Evolutionary conservation across 345 rosid species (phyloP), one percentile per base, ranked within the genome.

Genomic region (Streptanthus diversifolius): DNA sequence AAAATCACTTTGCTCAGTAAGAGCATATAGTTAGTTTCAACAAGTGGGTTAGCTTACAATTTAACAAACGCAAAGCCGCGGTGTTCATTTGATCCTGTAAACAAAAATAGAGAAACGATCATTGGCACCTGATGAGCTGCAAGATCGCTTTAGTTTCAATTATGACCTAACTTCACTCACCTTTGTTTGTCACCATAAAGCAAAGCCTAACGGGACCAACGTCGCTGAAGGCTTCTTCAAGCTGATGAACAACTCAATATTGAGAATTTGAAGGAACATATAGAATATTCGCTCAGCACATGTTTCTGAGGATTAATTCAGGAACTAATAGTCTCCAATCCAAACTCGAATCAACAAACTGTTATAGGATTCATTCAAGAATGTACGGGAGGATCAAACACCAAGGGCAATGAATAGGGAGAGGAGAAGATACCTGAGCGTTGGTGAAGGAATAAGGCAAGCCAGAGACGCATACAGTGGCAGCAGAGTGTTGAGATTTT

Each of bases 121-220:
- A 78, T 27, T 40, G 61, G 45, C 35, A 64, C 21, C 7, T 45
- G 39, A 77, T 66, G 3, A 5, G 12, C 7, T 7, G 2, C 35
- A 13, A 21, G 13, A 24, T 9, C 32, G 43, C 21, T 35, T 76
- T 1, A 32, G 24, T 5, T 44, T 33, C 22, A 11, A 29, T 5
- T 12, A 41, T 53, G 36, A 72, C 8, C 2, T 19, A 41, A 24
- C 32, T 77, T 66, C 40, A 33, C 74, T 58, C 44, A 87, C 96
- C 96, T 74, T 91, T 95, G 65, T 83, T 82, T 7, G 98, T 76
- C 54, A 88, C 96, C 84, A 91, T 74, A 79, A 95, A 91, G 86
- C 95, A 90, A 35, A 87, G 85, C 86, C 99, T 79, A 73, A 95
- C 83, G 13, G 99, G 99, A 63, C 96, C 99, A 7, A 95, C 96